Evolutionary conservation across 306 rosid species (phyloP), one percentile per base, ranked within the genome.

Genomic region (Hippophae tibetana): DNA sequence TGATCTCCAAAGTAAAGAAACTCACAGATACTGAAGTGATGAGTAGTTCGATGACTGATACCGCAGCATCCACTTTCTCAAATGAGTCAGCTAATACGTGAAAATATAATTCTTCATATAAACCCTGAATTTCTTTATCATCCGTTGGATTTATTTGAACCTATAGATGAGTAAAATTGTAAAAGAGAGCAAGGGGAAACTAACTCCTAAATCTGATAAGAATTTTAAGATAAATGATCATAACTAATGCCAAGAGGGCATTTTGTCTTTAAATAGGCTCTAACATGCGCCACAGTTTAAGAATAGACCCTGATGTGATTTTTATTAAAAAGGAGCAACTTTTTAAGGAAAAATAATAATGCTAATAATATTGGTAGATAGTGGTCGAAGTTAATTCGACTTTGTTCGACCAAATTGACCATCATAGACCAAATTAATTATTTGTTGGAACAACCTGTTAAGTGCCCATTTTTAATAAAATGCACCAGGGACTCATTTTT

Each of bases 41-140:
- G 42, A 92, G 77, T 62, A 92, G 74, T 69, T 88, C 94, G 69
- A 92, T 79, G 40, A 92, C 81, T 42, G 96, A 83, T 71, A 81
- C 77, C 10, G 99, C 93, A 10, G 93, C 90, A 72, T 88, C 99
- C 57, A 92, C 82, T 81, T 92, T 84, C 66, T 88, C 99, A 71
- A 74, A 92, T 74, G 84, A 82, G 58, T 92, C 96, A 66, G 95
- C 99, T 65, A 93, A 80, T 69, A 88, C 64, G 56, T 72, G 71
- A 70, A 86, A 86, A 31, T 69, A 68, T 60, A 92, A 76, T 64
- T 92, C 90, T 69, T 84, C 78, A 75, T 81, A 84, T 67, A 71
- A 64, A 69, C 74, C 46, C 52, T 72, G 89, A 57, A 69, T 44
- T 58, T 78, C 80, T 60, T 67, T 78, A 66, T 84, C 83, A 68